These are phyloP conservation scores for Fimicolochytrium jonesii DNA, from an alignment of 192 early-diverging fungal genomes.

Conservation along the genomic window DNA sequence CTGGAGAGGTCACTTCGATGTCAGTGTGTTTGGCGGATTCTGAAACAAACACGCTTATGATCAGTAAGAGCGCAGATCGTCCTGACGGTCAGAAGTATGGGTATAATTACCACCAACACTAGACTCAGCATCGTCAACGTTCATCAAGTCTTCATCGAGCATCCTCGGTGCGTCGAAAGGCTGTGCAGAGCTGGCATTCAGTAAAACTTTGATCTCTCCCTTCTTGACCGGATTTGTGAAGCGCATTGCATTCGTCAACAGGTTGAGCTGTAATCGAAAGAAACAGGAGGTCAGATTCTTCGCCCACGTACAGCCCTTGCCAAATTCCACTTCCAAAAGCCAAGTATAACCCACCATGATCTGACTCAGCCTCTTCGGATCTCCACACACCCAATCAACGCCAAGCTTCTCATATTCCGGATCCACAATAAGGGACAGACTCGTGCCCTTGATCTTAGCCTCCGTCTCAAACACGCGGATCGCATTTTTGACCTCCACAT, in stretches of 20 bases:
- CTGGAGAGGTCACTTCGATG: too few relatives aligned
- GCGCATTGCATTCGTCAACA: slow-evolving; percentile 2
- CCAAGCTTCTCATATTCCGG: slow-evolving; percentile 32
- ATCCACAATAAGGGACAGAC: slow-evolving; percentile 37
- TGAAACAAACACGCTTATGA: too few relatives aligned
- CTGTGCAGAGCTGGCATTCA: too few relatives aligned
- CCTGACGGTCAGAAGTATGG: too few relatives aligned
- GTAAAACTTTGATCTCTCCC: slow-evolving; percentile 55
- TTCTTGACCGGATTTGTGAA: too few relatives aligned
- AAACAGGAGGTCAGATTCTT: slow-evolving; percentile 33
- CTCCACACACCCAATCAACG: slow-evolving; percentile 45
- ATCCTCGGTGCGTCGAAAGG: too few relatives aligned
- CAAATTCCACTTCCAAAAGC: slow-evolving; percentile 23
- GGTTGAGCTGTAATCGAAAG: slow-evolving; percentile 13
- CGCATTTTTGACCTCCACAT: slow-evolving; percentile 20
- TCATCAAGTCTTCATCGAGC: too few relatives aligned
- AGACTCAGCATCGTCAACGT: too few relatives aligned
- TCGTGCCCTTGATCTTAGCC: slow-evolving; percentile 25
- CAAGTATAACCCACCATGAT: too few relatives aligned
- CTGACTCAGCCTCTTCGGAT: slow-evolving; percentile 44
- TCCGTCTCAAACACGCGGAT: slow-evolving; percentile 33
- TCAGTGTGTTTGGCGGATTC: too few relatives aligned
- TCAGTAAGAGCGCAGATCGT: too few relatives aligned
- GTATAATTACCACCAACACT: too few relatives aligned
- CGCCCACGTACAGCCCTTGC: slow-evolving; percentile 15